A percentile compares a stretch with the other conserved stretches of the same genome.
These are phyloP conservation scores for Tetrahymena borealis DNA, from an alignment of 73 alveolate species.

Conservation along the genomic window DNA sequence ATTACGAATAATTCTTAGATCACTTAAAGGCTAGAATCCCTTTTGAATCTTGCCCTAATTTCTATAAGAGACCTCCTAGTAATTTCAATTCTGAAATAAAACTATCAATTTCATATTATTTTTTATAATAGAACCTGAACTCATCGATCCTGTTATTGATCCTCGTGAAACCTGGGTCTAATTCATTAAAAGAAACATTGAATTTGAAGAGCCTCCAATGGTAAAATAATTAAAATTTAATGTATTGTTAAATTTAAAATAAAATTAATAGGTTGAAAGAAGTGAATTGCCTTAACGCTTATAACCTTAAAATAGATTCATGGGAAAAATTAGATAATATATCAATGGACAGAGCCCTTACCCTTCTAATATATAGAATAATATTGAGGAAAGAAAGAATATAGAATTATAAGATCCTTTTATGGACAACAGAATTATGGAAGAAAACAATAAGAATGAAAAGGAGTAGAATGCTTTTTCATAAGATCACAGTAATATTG, in stretches of 20 bases:
- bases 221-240: neutral
- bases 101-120: neutral
- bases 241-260: neutral
- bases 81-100: neutral
- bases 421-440: neutral
- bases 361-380: neutral
- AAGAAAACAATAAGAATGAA: neutral
- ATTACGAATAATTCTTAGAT: neutral
- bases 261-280: constrained; percentile 11
- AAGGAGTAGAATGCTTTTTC: neutral
- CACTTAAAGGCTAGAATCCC: neutral
- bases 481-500: neutral
- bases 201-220: constrained; percentile 39
- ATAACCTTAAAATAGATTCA: constrained; percentile 37
- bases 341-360: constrained; percentile 19
- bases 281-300: constrained; percentile 26
- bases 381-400: neutral
- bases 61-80: constrained; percentile 22
- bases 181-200: constrained; percentile 20
- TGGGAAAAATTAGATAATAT: constrained; percentile 27
- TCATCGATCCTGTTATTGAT: constrained; percentile 35
- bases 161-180: constrained; percentile 42
- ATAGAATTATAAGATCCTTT: neutral
- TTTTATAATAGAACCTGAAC: neutral
- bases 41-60: constrained; percentile 1